Base-by-base conservation (phyloP, 2,329 filamentous ascomycete genomes). In the Coniochaeta sp. region DNA sequence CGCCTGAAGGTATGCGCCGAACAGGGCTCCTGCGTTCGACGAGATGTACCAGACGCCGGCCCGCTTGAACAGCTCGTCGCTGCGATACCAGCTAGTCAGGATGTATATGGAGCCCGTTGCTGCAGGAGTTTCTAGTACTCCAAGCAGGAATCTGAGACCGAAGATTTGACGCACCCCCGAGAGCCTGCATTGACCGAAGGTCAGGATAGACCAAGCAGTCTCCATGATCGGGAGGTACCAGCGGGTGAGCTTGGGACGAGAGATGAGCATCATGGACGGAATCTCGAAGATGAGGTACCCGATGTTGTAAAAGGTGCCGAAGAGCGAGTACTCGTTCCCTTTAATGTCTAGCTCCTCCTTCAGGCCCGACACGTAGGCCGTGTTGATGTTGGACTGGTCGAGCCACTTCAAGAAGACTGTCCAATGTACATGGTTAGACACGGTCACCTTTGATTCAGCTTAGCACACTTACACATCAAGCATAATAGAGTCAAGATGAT, bases 21-120 rank as follows among this genome's bases (percentile, higher is more conserved):
- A 76, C 74, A 56, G 77, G 2, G 74, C 70, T 0, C 76, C 78
- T 1, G 80, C 70, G 1, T 75, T 76, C 28, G 78, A 78, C 6
- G 74, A 76, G 1, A 79, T 74, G 16, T 74, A 82, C 73, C 79
- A 82, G 1, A 80, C 73, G 0, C 79, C 78, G 0, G 78, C 77
- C 4, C 80, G 74, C 64, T 82, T 82, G 62, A 79, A 81, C 0
- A 75, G 69, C n/a, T 74, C 72, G 6, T 67, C 64, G 14, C 67
- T 68, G 1, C 66, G 68, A 43, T 74, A 74, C 72, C 71, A 74
- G 0, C 70, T 72, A 1, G 71, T 61, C 5, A 74, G 67, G 8
- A 74, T 59, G 58, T 71, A 73, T 0, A 72, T 59, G 2, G 63
- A 66, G 0, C 68, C 68, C 1, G 66, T 62, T 4, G 66, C 61